Evolutionary conservation across 805 yeast species (phyloP).

Genomic region (Cyberlindnera meyerae): DNA sequence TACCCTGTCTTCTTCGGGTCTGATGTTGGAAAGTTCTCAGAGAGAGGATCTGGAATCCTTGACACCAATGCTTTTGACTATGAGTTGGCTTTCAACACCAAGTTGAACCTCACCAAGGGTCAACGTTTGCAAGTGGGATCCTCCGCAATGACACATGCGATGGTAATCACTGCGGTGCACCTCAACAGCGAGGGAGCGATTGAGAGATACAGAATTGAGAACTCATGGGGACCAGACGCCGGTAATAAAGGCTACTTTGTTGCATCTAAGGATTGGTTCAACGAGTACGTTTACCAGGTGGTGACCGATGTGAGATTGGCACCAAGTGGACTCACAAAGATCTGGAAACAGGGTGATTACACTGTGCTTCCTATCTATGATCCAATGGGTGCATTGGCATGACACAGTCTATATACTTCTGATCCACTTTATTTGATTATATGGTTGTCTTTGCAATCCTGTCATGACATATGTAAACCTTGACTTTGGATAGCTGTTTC

Average conservation of each 20-base stretch:
- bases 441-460: too few relatives aligned
- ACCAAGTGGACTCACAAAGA: slow-evolving; percentile 34
- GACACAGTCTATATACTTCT: not conserved
- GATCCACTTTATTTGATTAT: too few relatives aligned
- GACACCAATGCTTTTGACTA: slow-evolving; percentile 67
- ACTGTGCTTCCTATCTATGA: slow-evolving; percentile 65
- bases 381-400: slow-evolving; percentile 57
- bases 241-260: slow-evolving; percentile 64
- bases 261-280: slow-evolving; percentile 66
- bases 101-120: slow-evolving; percentile 49
- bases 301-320: slow-evolving; percentile 50
- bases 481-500: not conserved
- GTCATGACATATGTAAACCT: too few relatives aligned
- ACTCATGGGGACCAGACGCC: slow-evolving; percentile 65
- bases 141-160: slow-evolving; percentile 83
- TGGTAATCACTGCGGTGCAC: slow-evolving; percentile 79
- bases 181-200: slow-evolving; percentile 62
- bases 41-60: slow-evolving; percentile 61
- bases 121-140: slow-evolving; percentile 64
- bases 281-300: slow-evolving; percentile 67
- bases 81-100: slow-evolving; percentile 50
- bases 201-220: slow-evolving; percentile 64
- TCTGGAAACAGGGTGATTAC: slow-evolving; percentile 41
- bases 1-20: slow-evolving; percentile 85
- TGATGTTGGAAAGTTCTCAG: slow-evolving; percentile 64